phyloP scores from a whole-genome alignment of 768 basidiomycete species.

The Amanita rubescens region DNA sequence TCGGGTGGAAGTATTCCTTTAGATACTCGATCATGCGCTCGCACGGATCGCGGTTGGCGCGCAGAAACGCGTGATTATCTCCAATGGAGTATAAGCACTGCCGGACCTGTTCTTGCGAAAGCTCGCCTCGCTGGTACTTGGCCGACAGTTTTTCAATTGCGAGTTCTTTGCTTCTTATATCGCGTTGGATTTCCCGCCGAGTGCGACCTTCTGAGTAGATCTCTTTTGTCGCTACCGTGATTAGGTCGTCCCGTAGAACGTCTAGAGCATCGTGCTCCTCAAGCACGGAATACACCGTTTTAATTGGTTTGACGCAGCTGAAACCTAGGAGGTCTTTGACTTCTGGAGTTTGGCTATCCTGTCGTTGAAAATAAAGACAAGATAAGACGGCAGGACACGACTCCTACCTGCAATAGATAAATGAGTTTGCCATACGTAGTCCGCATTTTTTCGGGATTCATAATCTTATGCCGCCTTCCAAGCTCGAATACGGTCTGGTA shows the following conservation, averaged over 20 bases:
- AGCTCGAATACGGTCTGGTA: constrained; percentile 79
- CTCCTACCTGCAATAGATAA: constrained; percentile 70
- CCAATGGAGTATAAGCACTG: constrained; percentile 86
- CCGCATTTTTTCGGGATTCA: constrained; percentile 91
- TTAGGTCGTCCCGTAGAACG: constrained; percentile 68
- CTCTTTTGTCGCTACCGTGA: constrained; percentile 74
- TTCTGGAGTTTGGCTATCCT: constrained; percentile 83
- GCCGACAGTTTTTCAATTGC: constrained; percentile 71
- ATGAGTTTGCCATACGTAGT: constrained; percentile 84
- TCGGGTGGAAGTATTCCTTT: constrained; percentile 72
- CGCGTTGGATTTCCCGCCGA: constrained; percentile 74
- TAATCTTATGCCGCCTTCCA: constrained; percentile 81
- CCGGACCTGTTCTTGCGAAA: constrained; percentile 59
- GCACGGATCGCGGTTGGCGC: constrained; percentile 83
- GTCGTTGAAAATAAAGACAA: too few species aligned
- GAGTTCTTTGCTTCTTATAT: constrained; percentile 78
- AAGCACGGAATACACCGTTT: constrained; percentile 62
- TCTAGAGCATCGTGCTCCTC: constrained; percentile 58
- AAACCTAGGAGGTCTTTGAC: constrained; percentile 76
- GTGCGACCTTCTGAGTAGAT: constrained; percentile 67
- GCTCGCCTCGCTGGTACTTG: constrained; percentile 50
- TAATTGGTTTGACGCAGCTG: constrained; percentile 71
- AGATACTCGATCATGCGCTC: constrained; percentile 76
- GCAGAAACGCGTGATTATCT: constrained; percentile 84
- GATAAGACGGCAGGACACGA: too few species aligned